Evolutionary conservation across 306 rosid genomes (phyloP).

Genomic region (Trichosanthes truncata): DNA sequence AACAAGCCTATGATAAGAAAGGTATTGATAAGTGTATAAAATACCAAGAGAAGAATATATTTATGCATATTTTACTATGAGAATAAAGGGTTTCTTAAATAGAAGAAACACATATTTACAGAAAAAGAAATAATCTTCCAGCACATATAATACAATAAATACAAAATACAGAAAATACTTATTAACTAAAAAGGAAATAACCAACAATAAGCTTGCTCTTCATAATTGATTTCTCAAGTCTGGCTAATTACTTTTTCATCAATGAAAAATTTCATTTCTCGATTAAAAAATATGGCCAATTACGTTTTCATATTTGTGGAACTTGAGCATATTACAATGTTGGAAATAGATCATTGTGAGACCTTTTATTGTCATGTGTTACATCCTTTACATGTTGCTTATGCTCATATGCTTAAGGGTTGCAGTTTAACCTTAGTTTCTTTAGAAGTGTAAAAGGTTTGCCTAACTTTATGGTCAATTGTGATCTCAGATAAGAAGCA

Average conservation of each 20-base stretch:
- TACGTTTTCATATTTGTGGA: background rate
- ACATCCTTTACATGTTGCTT: background rate
- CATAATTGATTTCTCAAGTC: background rate
- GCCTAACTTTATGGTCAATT: background rate
- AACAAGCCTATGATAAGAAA: conserved; percentile 95
- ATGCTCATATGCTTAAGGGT: background rate
- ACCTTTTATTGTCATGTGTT: background rate
- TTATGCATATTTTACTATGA: no score
- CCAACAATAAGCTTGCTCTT: conserved; percentile 7
- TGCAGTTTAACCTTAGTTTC: conserved; percentile 11
- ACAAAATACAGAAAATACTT: no score
- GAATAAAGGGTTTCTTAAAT: no score
- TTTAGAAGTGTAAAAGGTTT: background rate
- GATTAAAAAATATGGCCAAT: no score
- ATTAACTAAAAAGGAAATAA: no score
- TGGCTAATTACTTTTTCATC: background rate
- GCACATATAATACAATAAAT: no score
- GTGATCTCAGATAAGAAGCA: no score
- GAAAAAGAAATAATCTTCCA: no score
- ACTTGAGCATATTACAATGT: background rate
- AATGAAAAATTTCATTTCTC: no score
- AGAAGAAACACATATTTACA: no score
- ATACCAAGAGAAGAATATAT: no score
- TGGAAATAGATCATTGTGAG: background rate
- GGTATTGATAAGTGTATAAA: no score